Base-by-base conservation (phyloP, 495 filamentous ascomycete genomes). In the Penicillium taxi region DNA sequence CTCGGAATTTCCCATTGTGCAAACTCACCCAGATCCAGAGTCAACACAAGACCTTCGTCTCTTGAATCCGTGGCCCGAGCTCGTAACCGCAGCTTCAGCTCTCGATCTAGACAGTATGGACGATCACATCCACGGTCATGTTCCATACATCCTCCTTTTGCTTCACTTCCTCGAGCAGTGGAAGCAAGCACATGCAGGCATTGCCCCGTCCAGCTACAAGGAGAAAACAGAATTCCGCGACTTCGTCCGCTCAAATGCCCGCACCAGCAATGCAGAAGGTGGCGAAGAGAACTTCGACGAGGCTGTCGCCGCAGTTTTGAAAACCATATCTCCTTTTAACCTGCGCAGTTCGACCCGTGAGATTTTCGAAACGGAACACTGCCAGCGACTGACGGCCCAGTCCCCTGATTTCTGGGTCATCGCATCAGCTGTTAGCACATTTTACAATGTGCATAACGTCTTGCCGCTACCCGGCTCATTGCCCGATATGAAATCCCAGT, bases 251-350 rank as follows among this genome's bases (percentile, higher is more conserved):
- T 63, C 64, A 5, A 74, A 75, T 9, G 75, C 82, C 38, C 74
- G 91, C 48, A 84, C 69, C 26, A 64, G 80, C 47, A 90, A 77
- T 45, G 57, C 87, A 20, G 89, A 95, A 63, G 89, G 86, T 22
- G 84, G 82, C 42, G 91, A 96, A 56, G 91, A 98, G 67, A 99
- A 99, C 56, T 99, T 83, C 56, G 88, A 96, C 25, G 91, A 99
- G 61, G 91, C 91, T 11, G 78, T 76, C 16, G 80, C 74, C 8
- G 89, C 89, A 3, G 88, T 96, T 2, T 58, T 96, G 39, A 96
- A 94, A 61, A 81, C 80, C 8, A 64, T 96, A 15, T 74, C 78
- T 22, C 67, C 71, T 19, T 77, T 80, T 28, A 74, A 71, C 37
- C 59, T 91, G 32, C 75, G 78, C 39, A 77, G 73, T 30, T 70